phyloP scores from a whole-genome alignment of 768 basidiomycete genomes.

The Boletus rubropictus region DNA sequence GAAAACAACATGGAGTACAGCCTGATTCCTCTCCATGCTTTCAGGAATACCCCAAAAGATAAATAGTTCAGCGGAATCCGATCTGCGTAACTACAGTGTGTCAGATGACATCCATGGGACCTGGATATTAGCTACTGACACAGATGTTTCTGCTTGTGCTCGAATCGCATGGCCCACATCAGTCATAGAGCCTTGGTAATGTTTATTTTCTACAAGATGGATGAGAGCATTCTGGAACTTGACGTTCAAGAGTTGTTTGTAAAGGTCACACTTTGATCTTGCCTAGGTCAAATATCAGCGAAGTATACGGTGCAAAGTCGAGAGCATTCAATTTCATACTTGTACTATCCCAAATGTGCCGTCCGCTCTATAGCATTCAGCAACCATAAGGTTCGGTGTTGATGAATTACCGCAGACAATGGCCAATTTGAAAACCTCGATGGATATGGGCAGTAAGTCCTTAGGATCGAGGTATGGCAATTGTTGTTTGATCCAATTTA shows the following conservation, averaged over 20 bases:
- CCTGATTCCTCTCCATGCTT: conserved; percentile 52
- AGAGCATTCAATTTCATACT: conserved; percentile 38
- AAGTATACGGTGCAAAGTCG: not conserved
- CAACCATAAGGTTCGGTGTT: conserved; percentile 75
- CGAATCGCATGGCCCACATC: conserved; percentile 60
- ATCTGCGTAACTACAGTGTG: conserved; percentile 19
- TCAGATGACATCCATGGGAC: conserved; percentile 7
- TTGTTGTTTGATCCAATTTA: conserved; percentile 52
- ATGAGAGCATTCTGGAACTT: conserved; percentile 62
- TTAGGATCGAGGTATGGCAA: conserved; percentile 71
- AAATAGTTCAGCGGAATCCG: conserved; percentile 30
- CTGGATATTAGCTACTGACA: conserved; percentile 8
- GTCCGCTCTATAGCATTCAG: conserved; percentile 69
- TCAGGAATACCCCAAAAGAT: conserved; percentile 38
- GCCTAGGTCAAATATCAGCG: conserved; percentile 43
- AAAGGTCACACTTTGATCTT: conserved; percentile 72
- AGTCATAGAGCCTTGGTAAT: conserved; percentile 63
- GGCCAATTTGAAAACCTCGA: conserved; percentile 73
- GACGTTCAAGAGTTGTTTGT: conserved; percentile 74
- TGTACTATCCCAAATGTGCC: conserved; percentile 78
- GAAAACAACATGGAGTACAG: conserved; percentile 36
- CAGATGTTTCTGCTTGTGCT: conserved; percentile 46
- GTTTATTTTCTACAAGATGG: conserved; percentile 68
- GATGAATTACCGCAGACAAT: conserved; percentile 83
- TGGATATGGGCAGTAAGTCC: conserved; percentile 81